phyloP scores from a whole-genome alignment of 306 rosid species.

The Neltuma alba region DNA sequence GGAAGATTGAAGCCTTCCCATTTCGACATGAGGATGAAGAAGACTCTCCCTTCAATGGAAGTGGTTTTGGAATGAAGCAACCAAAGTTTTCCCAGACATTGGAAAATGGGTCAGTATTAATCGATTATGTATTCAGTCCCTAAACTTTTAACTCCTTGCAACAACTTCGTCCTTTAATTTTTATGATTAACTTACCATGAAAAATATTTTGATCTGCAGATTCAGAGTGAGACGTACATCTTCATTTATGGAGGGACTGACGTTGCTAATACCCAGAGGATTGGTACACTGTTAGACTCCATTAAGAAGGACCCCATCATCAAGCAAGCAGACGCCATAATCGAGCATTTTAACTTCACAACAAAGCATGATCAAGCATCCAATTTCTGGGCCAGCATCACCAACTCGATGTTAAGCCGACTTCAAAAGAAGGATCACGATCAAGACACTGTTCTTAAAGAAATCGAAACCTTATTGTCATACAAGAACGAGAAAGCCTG shows the following conservation, averaged over 20 bases:
- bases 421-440: not conserved
- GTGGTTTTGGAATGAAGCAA: no score
- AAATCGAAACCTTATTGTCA: constrained; percentile 38
- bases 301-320: no score
- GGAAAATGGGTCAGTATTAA: not conserved
- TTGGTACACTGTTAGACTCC: not conserved
- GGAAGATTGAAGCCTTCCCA: no score
- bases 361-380: no score
- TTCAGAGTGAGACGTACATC: constrained; percentile 36
- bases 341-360: constrained; percentile 38
- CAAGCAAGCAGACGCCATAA: constrained; percentile 26
- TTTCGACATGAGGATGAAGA: not conserved
- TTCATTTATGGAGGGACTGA: constrained; percentile 47
- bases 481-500: constrained; percentile 42
- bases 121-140: no score
- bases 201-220: constrained; percentile 18
- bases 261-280: not conserved
- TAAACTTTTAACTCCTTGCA: no score
- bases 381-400: constrained; percentile 42
- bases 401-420: constrained; percentile 27
- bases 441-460: constrained; percentile 4
- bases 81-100: not conserved
- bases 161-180: no score
- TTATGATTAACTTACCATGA: no score
- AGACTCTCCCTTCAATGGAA: not conserved